Conservation (phyloP, 2,329 filamentous ascomycete species). For the Trichophyton simii region DNA sequence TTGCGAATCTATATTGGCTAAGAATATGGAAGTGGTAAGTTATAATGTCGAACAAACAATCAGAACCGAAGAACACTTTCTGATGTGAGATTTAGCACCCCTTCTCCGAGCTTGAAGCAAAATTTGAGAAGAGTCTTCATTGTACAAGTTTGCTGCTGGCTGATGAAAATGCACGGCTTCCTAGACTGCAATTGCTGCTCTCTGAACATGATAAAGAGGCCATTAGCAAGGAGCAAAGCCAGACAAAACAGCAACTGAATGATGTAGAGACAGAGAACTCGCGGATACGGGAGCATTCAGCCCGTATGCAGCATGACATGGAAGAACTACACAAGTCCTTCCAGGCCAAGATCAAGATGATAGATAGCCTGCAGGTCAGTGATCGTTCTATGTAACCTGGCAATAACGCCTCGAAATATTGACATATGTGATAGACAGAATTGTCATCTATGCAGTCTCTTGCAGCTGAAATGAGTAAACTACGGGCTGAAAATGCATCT, state of each 20-base stretch:
- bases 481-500: constrained; percentile 53
- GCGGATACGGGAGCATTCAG: neutral
- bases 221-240: neutral
- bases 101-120: constrained; percentile 2
- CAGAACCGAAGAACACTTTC: neutral
- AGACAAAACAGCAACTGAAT: neutral
- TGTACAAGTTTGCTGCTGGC: neutral
- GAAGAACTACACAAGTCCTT: constrained; percentile 20
- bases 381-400: constrained; percentile 16
- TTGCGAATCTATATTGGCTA: neutral
- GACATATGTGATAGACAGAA: constrained; percentile 34
- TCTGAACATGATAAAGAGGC: constrained; percentile 7
- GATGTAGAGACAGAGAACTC: neutral
- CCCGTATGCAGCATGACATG: neutral
- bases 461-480: constrained; percentile 56
- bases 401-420: constrained; percentile 11
- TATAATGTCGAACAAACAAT: neutral
- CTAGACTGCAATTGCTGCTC: constrained; percentile 2
- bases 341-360: constrained; percentile 41
- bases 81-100: neutral
- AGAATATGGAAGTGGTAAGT: neutral
- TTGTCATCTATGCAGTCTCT: constrained; percentile 54
- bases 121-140: constrained; percentile 2
- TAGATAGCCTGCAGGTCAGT: constrained; percentile 42
- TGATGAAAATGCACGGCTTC: constrained; percentile 4